phyloP scores from a whole-genome alignment of 2,329 filamentous ascomycete genomes.

The Mollisiaceae sp. region DNA sequence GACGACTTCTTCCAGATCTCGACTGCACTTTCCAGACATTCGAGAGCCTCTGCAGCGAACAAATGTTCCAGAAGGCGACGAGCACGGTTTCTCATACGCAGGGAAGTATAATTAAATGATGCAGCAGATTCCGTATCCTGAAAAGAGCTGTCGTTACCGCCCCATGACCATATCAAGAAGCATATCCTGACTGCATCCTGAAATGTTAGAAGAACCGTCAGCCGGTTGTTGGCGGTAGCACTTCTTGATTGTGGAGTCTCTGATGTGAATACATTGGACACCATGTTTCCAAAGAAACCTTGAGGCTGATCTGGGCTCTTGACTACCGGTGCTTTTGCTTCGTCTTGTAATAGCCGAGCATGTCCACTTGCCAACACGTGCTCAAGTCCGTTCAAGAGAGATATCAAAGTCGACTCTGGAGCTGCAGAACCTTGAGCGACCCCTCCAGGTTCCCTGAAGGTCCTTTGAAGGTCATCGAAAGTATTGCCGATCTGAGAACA shows the following conservation, averaged over 20 bases:
- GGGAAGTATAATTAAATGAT: conserved; percentile 88
- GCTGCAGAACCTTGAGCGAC: conserved; percentile 44
- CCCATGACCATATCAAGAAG: conserved; percentile 96
- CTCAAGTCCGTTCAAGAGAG: conserved; percentile 91
- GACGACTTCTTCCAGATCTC: conserved; percentile 74
- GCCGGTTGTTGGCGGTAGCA: conserved; percentile 86
- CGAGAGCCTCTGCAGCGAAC: conserved; percentile 88
- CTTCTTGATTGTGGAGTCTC: conserved; percentile 79
- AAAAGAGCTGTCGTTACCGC: conserved; percentile 63
- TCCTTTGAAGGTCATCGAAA: conserved; percentile 72
- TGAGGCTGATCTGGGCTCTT: conserved; percentile 85
- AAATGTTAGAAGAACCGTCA: conserved; percentile 95
- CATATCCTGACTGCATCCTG: conserved; percentile 94
- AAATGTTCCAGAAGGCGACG: conserved; percentile 89
- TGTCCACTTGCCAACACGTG: conserved; percentile 88
- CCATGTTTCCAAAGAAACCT: conserved; percentile 93
- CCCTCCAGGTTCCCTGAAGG: conserved; percentile 57
- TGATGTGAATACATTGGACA: conserved; percentile 85
- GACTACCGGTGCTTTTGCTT: conserved; percentile 67
- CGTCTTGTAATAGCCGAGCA: conserved; percentile 78
- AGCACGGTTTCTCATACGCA: conserved; percentile 89
- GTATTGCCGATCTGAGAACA: conserved; percentile 77
- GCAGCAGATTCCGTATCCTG: conserved; percentile 73
- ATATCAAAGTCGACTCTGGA: conserved; percentile 77
- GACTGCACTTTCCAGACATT: conserved; percentile 90